Base-by-base conservation (phyloP, 768 basidiomycete species). In the Pulveroboletus sp. region DNA sequence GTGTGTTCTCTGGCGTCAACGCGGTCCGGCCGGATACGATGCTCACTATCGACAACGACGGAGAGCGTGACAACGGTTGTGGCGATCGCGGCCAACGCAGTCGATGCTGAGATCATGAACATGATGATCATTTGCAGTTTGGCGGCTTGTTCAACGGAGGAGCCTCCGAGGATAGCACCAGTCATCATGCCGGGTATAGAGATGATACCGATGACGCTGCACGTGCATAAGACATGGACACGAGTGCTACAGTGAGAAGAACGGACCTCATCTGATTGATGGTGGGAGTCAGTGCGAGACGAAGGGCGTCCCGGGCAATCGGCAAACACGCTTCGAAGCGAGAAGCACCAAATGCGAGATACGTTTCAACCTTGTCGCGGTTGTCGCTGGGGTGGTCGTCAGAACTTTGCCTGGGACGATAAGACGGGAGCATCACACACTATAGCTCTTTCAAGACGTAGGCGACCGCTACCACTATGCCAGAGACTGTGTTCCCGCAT, bases 161-260 rank as follows among this genome's bases (percentile, higher is more conserved):
- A 80, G 0, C 91, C 92, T 12, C 89, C 93, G 12, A 94, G 81
- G 51, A 94, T 85, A 5, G 92, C 89, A 55, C 92, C 92, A 0
- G 88, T 90, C 88, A 94, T 91, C 89, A 90, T 92, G 1, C 90
- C 90, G 1, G 87, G 86, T 47, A 87, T 89, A n/a, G 85, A 70
- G 46, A 88, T 86, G 48, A 87, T 84, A 6, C 87, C 85, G 8
- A 86, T 72, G 39, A 89, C 84, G 59, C 86, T 89, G 48, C 20
- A n/a, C 20, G 14, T 5, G 31, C 13, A 27, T 13, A 20, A 14
- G 36, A 10, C 17, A 10, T 8, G 41, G 5, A 29, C 12, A 49
- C 40, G 36, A 27, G 40, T 40, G 12, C 5, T 4, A 16, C 3
- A 1, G 21, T 24, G 35, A 36, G 23, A 1, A 23, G 39, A 31